phyloP scores from a whole-genome alignment of 257 asterid species.

The Plectranthus barbatus region DNA sequence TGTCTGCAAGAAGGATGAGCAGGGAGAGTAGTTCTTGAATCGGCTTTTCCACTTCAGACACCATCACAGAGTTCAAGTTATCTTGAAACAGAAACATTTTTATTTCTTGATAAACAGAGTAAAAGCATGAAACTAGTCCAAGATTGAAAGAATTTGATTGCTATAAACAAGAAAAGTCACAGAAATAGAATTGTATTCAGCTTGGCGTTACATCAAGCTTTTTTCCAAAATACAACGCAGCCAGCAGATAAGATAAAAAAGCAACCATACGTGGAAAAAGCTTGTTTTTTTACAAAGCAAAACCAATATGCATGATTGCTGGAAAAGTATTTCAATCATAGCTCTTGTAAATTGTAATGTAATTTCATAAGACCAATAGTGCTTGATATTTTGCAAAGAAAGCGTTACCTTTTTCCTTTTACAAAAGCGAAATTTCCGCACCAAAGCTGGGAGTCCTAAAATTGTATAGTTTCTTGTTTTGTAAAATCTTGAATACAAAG shows the following conservation, averaged over 20 bases:
- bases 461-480: no score
- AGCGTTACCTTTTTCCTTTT: no score
- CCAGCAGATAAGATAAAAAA: neutral
- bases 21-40: constrained; percentile 43
- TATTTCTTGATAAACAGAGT: neutral
- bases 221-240: neutral
- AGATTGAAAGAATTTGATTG: neutral
- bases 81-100: constrained; percentile 1
- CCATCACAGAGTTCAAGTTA: neutral
- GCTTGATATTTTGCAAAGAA: neutral
- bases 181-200: neutral
- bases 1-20: constrained; percentile 40
- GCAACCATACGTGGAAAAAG: neutral
- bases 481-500: no score
- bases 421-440: neutral
- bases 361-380: neutral
- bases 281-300: neutral
- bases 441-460: neutral
- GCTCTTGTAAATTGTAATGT: neutral
- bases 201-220: neutral
- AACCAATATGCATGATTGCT: neutral
- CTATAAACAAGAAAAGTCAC: neutral
- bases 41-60: constrained; percentile 30
- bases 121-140: no score
- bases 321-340: neutral